These are phyloP conservation scores for Metschnikowia kofuensis DNA, from an alignment of 805 yeast species.

Conservation along the genomic window DNA sequence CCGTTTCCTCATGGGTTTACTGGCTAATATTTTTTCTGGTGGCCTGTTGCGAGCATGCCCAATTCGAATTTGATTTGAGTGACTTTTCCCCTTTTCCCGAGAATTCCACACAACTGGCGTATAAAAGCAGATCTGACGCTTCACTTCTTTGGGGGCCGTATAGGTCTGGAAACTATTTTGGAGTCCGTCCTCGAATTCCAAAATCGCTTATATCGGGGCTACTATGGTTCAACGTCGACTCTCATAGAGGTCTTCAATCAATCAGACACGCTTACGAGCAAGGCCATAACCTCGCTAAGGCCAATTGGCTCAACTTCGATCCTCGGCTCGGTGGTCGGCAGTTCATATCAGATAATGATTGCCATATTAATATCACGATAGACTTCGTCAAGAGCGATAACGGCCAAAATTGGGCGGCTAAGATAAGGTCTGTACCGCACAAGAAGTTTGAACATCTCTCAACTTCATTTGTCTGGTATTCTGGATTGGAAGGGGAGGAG, in stretches of 20 bases:
- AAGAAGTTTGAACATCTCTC: constrained; percentile 45
- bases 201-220: constrained; percentile 72
- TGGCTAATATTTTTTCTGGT: neutral
- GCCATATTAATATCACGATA: constrained; percentile 59
- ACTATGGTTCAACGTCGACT: constrained; percentile 80
- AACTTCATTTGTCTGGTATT: constrained; percentile 72
- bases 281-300: constrained; percentile 63
- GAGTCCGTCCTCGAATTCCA: constrained; percentile 80
- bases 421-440: constrained; percentile 64
- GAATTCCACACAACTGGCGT: constrained; percentile 9
- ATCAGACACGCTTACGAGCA: constrained; percentile 77
- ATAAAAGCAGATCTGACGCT: constrained; percentile 18
- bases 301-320: constrained; percentile 87
- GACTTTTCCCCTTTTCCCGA: constrained; percentile 4
- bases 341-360: constrained; percentile 62
- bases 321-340: constrained; percentile 87
- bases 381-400: constrained; percentile 72
- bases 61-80: constrained; percentile 14
- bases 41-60: neutral
- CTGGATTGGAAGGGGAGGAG: constrained; percentile 56
- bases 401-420: constrained; percentile 78
- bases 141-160: constrained; percentile 83
- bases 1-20: constrained; percentile 1
- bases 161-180: constrained; percentile 81
- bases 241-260: constrained; percentile 48